Evolutionary conservation across 768 basidiomycete species (phyloP), one percentile per base, ranked within the genome.

Genomic region (Pulveroboletus sp.): DNA sequence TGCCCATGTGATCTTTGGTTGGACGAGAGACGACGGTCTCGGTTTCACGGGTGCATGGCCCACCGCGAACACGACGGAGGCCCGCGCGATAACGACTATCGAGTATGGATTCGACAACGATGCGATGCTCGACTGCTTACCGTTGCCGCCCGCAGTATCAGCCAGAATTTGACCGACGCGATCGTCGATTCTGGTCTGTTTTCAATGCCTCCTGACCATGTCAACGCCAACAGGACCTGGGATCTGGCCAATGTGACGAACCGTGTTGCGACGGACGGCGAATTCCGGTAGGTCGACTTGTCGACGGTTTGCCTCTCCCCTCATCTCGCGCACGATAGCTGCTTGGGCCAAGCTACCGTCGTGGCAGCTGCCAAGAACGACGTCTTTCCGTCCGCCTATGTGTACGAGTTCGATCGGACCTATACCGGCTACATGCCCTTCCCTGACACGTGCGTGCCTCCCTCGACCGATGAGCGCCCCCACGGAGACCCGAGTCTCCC

Each of bases 11-110:
- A 69, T 80, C 51, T 73, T 75, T 51, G 78, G 78, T 1, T 74
- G 72, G 69, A 77, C 77, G 73, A 63, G 73, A 17, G 76, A 76
- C 49, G 78, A 79, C 54, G 79, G 77, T 0, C 65, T 73, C 0
- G 71, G 75, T 34, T 76, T 79, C 55, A 66, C 74, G 26, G 69
- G 71, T 2, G 24, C 49, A 30, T 70, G 68, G 45, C 73, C 75
- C 9, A 60, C 63, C 20, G 23, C 14, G 16, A 49, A 56, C 29
- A 50, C 46, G 20, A 50, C 50, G 1, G 38, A 35, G 23, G 39
- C 37, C 26, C 14, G 41, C 17, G 27, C 29, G 14, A 24, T 51
- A n/a, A 46, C 42, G 50, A 24, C 10, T 5, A 32, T 51, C 14
- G 50, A 34, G 26, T 41, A 29, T 12, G 12, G 26, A 10, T 27